phyloP scores from a whole-genome alignment of 139 green algal species.

The Micractinium sp. region DNA sequence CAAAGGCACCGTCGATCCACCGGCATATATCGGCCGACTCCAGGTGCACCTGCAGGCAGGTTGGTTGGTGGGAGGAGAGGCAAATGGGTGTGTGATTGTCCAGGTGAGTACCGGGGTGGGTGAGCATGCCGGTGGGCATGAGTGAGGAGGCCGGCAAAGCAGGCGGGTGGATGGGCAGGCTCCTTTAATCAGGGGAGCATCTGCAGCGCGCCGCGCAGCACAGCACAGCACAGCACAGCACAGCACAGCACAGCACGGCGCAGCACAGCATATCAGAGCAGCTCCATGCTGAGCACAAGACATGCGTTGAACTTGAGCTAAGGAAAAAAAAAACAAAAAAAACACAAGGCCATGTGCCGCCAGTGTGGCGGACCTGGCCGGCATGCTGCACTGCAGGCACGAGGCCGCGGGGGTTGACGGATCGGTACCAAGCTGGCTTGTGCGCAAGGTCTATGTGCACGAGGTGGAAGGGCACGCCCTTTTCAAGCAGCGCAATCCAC shows the following conservation, averaged over 20 bases:
- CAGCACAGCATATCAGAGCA: no score
- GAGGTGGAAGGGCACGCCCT: slow-evolving; percentile 55
- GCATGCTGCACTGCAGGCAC: slow-evolving; percentile 63
- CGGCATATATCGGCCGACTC: slow-evolving; percentile 27
- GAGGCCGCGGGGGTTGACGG: slow-evolving; percentile 54
- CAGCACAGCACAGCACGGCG: no score
- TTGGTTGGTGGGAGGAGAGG: not conserved
- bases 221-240: no score
- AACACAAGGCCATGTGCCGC: no score
- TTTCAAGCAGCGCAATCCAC: slow-evolving; percentile 65
- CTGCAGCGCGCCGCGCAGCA: no score
- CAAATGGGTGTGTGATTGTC: no score
- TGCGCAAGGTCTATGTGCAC: slow-evolving; percentile 70
- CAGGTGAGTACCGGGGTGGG: not conserved
- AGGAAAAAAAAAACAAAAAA: no score
- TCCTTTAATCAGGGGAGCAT: no score
- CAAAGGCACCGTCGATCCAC: not conserved
- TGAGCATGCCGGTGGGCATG: not conserved
- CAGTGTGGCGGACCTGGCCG: not conserved
- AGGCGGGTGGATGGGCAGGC: no score
- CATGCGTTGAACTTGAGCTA: no score
- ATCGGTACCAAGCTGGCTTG: slow-evolving; percentile 65
- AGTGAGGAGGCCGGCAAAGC: no score
- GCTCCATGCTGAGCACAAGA: no score
- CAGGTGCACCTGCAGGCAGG: not conserved